Base-by-base conservation (phyloP, 805 yeast genomes). In the Wickerhamomyces bisporus region DNA sequence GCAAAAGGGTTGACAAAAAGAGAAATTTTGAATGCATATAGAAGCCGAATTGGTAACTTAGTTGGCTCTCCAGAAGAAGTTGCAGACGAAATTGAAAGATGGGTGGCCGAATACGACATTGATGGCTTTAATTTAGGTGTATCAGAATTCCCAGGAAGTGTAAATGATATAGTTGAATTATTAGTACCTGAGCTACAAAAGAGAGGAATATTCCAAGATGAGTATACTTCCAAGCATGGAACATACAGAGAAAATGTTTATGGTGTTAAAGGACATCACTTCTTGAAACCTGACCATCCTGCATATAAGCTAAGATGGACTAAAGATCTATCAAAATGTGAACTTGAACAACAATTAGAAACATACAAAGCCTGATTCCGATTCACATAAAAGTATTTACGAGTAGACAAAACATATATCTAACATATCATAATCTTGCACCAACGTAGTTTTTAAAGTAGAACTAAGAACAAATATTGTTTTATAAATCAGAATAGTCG, bases 241-340 rank as follows among this genome's bases (percentile, higher is more conserved):
- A 69, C 9, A 70, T 83, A 73, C 55, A 66, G 40, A 83, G 84
- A 37, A 18, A 27, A 37, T 11, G 18, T 26, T 12, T 37, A 28
- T 16, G 30, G 30, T 20, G 17, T 12, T 16, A 21, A 32, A 19
- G 40, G 33, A 13, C 33, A 32, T 19, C 26, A 35, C 18, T 42
- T 39, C 18, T n/a, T 42, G 13, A 32, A 35, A 26, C 28, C 23
- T 6, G 29, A 30, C 6, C 45, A 42, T 25, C 45, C 45, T 17
- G 42, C 41, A 5, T 21, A 39, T 40, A 25, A 33, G 26, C 39
- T 44, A 30, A 42, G 34, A 36, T 53, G 58, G 58, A 21, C 24
- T 21, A 10, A 21, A 21, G 24, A 21, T 21, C 24, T 7, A 21
- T 21, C 24, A 21, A 7, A 21, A 21, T 7, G 10, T 21, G 24